Conservation (phyloP, 1,139 yeast species). For the Hemisphaericaspora xylanilytica region DNA sequence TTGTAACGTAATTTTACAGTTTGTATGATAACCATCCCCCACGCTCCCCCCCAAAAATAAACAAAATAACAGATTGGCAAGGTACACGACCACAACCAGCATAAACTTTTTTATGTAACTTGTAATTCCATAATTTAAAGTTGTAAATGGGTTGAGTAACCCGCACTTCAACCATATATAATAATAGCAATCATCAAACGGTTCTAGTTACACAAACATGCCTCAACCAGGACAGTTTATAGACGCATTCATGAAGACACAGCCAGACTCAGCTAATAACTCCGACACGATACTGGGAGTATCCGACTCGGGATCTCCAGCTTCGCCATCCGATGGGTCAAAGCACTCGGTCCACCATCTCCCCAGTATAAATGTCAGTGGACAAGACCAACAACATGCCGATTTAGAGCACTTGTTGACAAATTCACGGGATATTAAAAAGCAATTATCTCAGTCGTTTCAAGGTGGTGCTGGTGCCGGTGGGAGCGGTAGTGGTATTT, state of each 20-base stretch:
- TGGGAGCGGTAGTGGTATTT: constrained; percentile 12
- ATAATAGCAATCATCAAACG: too few relatives aligned
- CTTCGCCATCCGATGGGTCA: constrained; percentile 13
- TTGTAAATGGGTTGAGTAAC: neutral
- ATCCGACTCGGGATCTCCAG: constrained; percentile 16
- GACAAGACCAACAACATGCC: constrained; percentile 19
- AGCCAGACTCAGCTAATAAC: constrained; percentile 8
- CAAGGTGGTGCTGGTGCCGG: constrained; percentile 20
- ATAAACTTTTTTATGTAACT: neutral
- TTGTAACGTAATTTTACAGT: too few relatives aligned
- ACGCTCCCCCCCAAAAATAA: neutral
- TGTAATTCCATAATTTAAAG: neutral
- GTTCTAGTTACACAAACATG: too few relatives aligned
- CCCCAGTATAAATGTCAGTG: constrained; percentile 27
- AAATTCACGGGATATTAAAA: constrained; percentile 38
- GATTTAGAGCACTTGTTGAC: constrained; percentile 29
- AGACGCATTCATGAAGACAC: constrained; percentile 20
- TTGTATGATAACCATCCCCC: too few relatives aligned
- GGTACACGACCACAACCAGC: constrained; percentile 8
- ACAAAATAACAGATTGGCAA: constrained; percentile 4
- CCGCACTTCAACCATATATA: too few relatives aligned
- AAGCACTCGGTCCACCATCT: constrained; percentile 20
- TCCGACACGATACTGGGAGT: constrained; percentile 19
- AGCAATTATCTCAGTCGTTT: constrained; percentile 43
- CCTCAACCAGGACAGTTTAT: constrained; percentile 15